phyloP scores from a whole-genome alignment of 768 basidiomycete genomes.

The Boletus vinaceobasis region DNA sequence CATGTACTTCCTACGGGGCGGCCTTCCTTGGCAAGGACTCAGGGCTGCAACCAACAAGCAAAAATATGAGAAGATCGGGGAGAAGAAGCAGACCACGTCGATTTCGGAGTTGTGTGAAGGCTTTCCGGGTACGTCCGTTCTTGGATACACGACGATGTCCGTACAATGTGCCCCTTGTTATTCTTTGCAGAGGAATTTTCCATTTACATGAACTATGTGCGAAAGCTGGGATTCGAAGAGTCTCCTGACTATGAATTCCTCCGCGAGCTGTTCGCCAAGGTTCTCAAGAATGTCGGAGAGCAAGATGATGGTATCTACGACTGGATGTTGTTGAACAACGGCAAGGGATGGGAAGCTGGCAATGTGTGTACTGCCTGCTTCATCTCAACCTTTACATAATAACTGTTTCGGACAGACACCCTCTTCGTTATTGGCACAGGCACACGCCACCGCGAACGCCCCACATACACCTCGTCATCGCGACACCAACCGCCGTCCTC shows the following conservation, averaged over 20 bases:
- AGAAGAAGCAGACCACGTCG: constrained; percentile 94
- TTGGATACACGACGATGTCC: neutral
- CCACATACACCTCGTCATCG: constrained; percentile 54
- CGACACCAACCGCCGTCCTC: constrained; percentile 48
- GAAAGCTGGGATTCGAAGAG: constrained; percentile 97
- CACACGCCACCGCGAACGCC: constrained; percentile 53
- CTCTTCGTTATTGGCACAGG: constrained; percentile 43
- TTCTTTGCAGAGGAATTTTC: constrained; percentile 75
- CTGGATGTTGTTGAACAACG: constrained; percentile 93
- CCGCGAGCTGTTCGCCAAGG: constrained; percentile 89
- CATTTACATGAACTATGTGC: constrained; percentile 99
- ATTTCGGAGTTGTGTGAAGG: constrained; percentile 95
- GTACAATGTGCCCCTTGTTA: neutral
- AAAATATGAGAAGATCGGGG: constrained; percentile 99
- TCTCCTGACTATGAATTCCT: constrained; percentile 97
- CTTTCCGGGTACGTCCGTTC: constrained; percentile 68
- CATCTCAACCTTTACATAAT: constrained; percentile 1
- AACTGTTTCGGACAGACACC: constrained; percentile 34
- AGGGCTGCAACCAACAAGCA: constrained; percentile 99
- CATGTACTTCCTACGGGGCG: constrained; percentile 98
- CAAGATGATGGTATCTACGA: constrained; percentile 91
- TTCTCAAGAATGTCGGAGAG: constrained; percentile 84
- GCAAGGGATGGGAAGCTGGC: constrained; percentile 94
- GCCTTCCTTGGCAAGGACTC: constrained; percentile 96
- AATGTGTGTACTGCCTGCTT: constrained; percentile 51